Base-by-base conservation (phyloP, 352 stramenopile genomes). In the Globisporangium echinulatum region DNA sequence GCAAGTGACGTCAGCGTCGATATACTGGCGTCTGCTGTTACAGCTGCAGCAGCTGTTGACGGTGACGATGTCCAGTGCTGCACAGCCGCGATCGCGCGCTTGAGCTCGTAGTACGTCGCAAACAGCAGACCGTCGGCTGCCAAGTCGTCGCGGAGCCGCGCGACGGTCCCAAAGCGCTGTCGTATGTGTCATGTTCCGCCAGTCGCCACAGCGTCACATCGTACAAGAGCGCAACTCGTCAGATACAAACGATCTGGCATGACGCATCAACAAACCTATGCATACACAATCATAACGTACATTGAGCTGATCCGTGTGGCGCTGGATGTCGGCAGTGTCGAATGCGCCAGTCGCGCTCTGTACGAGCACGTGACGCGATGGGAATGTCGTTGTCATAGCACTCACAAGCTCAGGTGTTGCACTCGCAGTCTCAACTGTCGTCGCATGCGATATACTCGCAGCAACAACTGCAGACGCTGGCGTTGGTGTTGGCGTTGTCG, bases 31-130 rank as follows among this genome's bases (percentile, higher is more conserved):
- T 33, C 25, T 33, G 25, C 25, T 33, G 25, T 33, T 3, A 33
- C 25, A 33, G 25, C 25, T 33, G 25, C 25, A 33, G 25, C 25
- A 3, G 25, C 25, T 33, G 25, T 33, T 33, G 14, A 25, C 33
- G 43, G 10, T 63, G 0, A 66, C 69, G 52, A 4, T 9, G 46
- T 14, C 77, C 71, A 91, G 56, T 67, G 53, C 49, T 87, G 80
- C 15, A 87, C 74, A 0, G 75, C 74, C 0, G 64, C 67, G 13
- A 90, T 76, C n/a, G 85, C 82, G 47, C 71, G 76, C 52, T 79
- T 75, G 19, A 90, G 72, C 59, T 92, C 76, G 54, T 75, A 87
- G 52, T 82, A 94, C 48, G 82, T 92, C 60, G 74, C 86, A 54
- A 92, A 87, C 8, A 94, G 61, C 19, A 94, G 56, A 0, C 82